A percentile compares a stretch with the other conserved stretches of the same genome.
phyloP scores from a whole-genome alignment of 2,329 filamentous ascomycete genomes.

The Neofusicoccum sp. region DNA sequence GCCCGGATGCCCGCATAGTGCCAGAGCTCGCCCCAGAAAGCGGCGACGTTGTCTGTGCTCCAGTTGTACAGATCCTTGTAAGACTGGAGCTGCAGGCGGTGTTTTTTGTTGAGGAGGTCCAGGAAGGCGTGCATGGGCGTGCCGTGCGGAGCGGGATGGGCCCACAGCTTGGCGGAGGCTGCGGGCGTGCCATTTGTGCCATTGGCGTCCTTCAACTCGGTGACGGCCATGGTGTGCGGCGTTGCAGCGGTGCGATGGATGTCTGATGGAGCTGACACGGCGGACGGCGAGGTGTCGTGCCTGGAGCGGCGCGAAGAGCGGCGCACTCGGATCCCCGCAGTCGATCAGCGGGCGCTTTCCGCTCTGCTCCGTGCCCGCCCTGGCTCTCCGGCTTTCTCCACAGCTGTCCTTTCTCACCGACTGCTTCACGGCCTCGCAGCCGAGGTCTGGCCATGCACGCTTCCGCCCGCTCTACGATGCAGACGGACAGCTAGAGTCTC shows the following conservation, averaged over 20 bases:
- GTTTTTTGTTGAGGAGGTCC: constrained; percentile 64
- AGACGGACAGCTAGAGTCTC: too few species aligned
- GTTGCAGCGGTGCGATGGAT: not conserved
- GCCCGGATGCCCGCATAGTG: constrained; percentile 74
- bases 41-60: constrained; percentile 73
- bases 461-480: too few species aligned
- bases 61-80: constrained; percentile 80
- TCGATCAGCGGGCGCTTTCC: not conserved
- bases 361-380: not conserved
- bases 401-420: not conserved
- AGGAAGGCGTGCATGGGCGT: constrained; percentile 75
- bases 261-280: constrained; percentile 1
- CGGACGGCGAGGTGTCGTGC: not conserved
- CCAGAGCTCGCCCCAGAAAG: constrained; percentile 87
- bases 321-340: constrained; percentile 7
- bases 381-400: not conserved
- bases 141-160: constrained; percentile 62
- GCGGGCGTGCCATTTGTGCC: not conserved
- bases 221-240: not conserved
- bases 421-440: too few species aligned
- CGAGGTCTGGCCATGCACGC: too few species aligned
- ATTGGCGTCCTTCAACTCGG: constrained; percentile 1
- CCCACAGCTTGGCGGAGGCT: constrained; percentile 55
- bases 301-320: not conserved
- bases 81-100: constrained; percentile 59